phyloP scores from a whole-genome alignment of 495 filamentous ascomycete species.

The Neurospora pannonica region DNA sequence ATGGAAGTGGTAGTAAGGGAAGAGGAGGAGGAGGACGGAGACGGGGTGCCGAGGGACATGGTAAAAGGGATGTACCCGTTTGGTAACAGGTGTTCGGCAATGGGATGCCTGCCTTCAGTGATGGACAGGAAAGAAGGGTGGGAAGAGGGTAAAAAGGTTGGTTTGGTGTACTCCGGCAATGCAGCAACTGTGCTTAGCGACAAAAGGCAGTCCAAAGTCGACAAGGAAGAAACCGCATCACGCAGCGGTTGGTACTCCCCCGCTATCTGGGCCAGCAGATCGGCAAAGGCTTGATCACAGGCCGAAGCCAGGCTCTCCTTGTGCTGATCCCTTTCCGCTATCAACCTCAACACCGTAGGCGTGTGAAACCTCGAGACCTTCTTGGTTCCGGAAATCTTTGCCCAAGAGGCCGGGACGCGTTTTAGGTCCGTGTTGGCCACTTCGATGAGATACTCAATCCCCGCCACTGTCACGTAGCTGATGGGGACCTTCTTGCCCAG shows the following conservation, averaged over 20 bases:
- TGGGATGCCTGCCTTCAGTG: conserved; percentile 77
- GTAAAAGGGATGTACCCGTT: conserved; percentile 89
- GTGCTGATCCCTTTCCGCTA: conserved; percentile 88
- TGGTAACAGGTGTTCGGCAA: conserved; percentile 86
- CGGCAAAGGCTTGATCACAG: conserved; percentile 75
- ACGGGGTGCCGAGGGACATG: conserved; percentile 51
- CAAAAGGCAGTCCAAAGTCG: conserved; percentile 80
- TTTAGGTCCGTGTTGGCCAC: conserved; percentile 72
- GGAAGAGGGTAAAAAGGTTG: conserved; percentile 52
- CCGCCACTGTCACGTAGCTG: conserved; percentile 69
- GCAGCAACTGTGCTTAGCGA: conserved; percentile 75
- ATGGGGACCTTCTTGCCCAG: conserved; percentile 59
- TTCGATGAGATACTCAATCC: conserved; percentile 92
- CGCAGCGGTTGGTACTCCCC: conserved; percentile 79
- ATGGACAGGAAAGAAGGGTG: conserved; percentile 62
- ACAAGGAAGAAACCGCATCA: conserved; percentile 77
- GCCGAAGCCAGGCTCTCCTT: conserved; percentile 87
- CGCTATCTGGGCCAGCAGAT: conserved; percentile 62
- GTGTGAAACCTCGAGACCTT: conserved; percentile 90
- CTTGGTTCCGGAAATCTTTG: conserved; percentile 90
- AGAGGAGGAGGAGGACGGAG: conserved; percentile 21
- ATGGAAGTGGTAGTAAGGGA: neutral
- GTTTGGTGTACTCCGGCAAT: conserved; percentile 86
- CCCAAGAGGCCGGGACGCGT: conserved; percentile 85
- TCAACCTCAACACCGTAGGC: conserved; percentile 70